Conservation (phyloP, 257 asterid genomes). For the Solanum ossicruentum region DNA sequence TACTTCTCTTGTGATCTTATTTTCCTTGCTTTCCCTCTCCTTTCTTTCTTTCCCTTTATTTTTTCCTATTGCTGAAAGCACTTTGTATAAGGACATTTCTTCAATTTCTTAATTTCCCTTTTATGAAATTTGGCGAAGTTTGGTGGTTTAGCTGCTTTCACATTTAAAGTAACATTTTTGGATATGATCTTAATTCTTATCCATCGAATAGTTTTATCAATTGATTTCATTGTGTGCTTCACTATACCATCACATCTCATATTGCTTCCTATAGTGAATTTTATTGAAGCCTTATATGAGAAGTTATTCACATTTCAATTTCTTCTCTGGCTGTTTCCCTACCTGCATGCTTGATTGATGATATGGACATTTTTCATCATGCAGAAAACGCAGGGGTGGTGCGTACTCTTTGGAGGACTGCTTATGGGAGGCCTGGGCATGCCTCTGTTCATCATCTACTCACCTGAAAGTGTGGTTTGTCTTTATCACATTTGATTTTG, state of each 20-base stretch:
- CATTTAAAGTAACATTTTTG: neutral
- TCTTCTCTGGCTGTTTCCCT: neutral
- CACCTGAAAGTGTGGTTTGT: slow-evolving; percentile 74
- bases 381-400: slow-evolving; percentile 49
- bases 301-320: neutral
- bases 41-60: neutral
- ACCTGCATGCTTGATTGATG: slow-evolving; percentile 6
- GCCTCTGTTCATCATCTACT: slow-evolving; percentile 92
- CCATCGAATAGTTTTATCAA: neutral
- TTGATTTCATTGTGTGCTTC: neutral
- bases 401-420: slow-evolving; percentile 85
- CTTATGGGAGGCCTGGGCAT: slow-evolving; percentile 99
- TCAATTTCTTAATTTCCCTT: neutral
- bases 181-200: neutral
- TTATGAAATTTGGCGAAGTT: neutral
- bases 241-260: neutral
- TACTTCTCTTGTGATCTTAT: neutral
- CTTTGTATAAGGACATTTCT: neutral
- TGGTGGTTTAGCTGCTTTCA: neutral
- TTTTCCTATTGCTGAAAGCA: neutral
- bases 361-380: slow-evolving; percentile 1
- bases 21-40: neutral
- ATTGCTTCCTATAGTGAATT: neutral
- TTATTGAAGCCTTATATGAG: neutral
- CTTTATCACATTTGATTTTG: slow-evolving; percentile 7